Evolutionary conservation across 441 rosid species (phyloP), one percentile per base, ranked within the genome.

Genomic region (Syzygium syzygioides): DNA sequence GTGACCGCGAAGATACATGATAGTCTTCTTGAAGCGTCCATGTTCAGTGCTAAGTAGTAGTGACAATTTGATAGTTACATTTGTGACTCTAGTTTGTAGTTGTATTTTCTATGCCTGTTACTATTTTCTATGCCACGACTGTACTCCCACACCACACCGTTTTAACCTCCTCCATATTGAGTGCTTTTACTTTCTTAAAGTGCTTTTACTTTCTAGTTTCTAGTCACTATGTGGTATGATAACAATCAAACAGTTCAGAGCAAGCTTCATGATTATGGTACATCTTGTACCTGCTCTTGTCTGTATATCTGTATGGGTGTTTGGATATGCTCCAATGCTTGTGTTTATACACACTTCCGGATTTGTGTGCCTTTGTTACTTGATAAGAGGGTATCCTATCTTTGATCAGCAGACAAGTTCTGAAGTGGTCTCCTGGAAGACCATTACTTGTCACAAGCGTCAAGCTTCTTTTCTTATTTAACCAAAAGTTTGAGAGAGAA

Each of bases 211-310:
- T 37, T 41, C 45, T 37, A 52, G 23, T 71, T 71, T 37, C 37
- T 41, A 90, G 96, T 97, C 90, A 96, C 99, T 6, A 98, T 98
- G 99, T 98, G 99, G 99, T 98, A 91, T 59, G 96, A 97, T 90
- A 94, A 95, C 14, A 94, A 95, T 30, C 87, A 80, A 56, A 92
- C 93, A 54, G 91, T 89, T 85, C 99, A 5, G 92, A 98, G 99
- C 97, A 92, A 93, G 94, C 98, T 97, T 83, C 98, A 95, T 88
- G 99, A 96, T 90, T 96, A 97, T 30, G 99, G 99, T 96, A 94
- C 89, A 37, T 25, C 86, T 64, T 34, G 88, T 85, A 53, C 87
- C 56, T 50, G 66, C 71, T 60, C 26, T 41, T 60, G 68, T 30
- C 59, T 64, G 4, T 66, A 45, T 57, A 48, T 37, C 48, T n/a